These are phyloP conservation scores for Zanthoxylum bungeanum DNA, from an alignment of 345 rosid genomes.

Conservation along the genomic window DNA sequence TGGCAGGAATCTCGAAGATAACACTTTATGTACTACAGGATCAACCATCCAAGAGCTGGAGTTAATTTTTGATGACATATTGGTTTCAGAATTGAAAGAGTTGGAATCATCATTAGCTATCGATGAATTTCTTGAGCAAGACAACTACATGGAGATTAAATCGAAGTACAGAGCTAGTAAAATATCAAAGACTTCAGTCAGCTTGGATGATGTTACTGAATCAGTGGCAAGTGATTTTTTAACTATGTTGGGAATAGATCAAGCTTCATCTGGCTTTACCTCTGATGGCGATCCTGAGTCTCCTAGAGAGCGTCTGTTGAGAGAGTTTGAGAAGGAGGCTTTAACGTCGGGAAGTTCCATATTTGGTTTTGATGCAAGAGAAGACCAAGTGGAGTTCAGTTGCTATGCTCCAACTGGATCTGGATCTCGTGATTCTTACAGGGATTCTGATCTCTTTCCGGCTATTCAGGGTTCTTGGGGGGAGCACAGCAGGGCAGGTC, in stretches of 20 bases:
- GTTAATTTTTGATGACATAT: slow-evolving; percentile 27
- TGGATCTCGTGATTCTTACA: slow-evolving; percentile 21
- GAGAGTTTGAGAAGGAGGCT: slow-evolving; percentile 74
- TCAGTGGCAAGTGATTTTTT: slow-evolving; percentile 68
- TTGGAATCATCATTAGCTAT: slow-evolving; percentile 26
- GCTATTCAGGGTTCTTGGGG: slow-evolving; percentile 32
- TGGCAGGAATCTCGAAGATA: slow-evolving; percentile 30
- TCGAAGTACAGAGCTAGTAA: slow-evolving; percentile 39
- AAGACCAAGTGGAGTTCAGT: slow-evolving; percentile 22
- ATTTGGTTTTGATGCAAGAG: slow-evolving; percentile 31
- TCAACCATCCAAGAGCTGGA: slow-evolving; percentile 28
- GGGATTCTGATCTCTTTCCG: slow-evolving; percentile 39
- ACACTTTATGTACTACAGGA: slow-evolving; percentile 10
- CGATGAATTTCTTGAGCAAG: slow-evolving; percentile 28
- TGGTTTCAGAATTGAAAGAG: slow-evolving; percentile 34
- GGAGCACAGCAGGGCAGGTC: slow-evolving; percentile 32
- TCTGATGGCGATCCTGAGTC: slow-evolving; percentile 65
- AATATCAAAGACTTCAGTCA: slow-evolving; percentile 35
- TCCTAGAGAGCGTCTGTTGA: slow-evolving; percentile 69
- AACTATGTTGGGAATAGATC: slow-evolving; percentile 55
- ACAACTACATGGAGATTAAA: slow-evolving; percentile 33
- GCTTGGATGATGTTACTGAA: slow-evolving; percentile 64
- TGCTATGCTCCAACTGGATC: slow-evolving; percentile 15
- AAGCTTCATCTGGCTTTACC: slow-evolving; percentile 27
- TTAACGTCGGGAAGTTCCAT: slow-evolving; percentile 46